Conservation (phyloP, 148 eudicot genomes). For the Vaccinium macrocarpon region DNA sequence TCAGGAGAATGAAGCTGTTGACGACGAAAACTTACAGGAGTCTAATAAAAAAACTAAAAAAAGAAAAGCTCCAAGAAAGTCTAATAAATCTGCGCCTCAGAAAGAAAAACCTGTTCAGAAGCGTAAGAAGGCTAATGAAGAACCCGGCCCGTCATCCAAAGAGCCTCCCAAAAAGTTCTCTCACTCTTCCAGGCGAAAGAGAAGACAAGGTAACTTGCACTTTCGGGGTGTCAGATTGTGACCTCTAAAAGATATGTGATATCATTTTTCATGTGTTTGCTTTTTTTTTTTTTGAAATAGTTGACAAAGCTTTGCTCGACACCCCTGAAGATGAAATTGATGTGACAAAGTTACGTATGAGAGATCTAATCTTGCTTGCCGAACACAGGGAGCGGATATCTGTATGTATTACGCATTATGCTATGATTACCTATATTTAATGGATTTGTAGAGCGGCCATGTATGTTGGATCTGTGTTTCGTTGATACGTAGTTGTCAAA, state of each 20-base stretch:
- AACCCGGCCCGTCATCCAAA: slow-evolving; percentile 28
- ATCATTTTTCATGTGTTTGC: background rate
- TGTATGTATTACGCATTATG: slow-evolving; percentile 29
- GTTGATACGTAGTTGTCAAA: background rate
- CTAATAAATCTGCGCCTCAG: slow-evolving; percentile 43
- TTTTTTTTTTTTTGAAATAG: slow-evolving; percentile 29
- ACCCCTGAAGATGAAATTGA: slow-evolving; percentile 79
- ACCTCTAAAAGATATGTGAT: background rate
- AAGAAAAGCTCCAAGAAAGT: slow-evolving; percentile 32
- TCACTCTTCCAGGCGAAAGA: slow-evolving; percentile 57
- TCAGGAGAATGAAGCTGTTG: slow-evolving; percentile 16
- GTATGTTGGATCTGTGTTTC: background rate
- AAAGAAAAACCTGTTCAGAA: slow-evolving; percentile 53
- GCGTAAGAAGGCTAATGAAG: slow-evolving; percentile 40
- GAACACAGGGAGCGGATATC: slow-evolving; percentile 60
- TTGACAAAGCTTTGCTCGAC: slow-evolving; percentile 67
- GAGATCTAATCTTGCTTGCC: slow-evolving; percentile 62
- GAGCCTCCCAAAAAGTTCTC: slow-evolving; percentile 65
- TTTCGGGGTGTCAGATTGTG: background rate
- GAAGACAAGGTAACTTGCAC: slow-evolving; percentile 53
- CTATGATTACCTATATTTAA: background rate
- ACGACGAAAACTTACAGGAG: slow-evolving; percentile 25
- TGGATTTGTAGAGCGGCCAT: background rate
- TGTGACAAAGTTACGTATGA: slow-evolving; percentile 42
- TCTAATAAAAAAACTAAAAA: slow-evolving; percentile 30